Conservation (phyloP, 345 rosid genomes). For the Corchorus capsularis region DNA sequence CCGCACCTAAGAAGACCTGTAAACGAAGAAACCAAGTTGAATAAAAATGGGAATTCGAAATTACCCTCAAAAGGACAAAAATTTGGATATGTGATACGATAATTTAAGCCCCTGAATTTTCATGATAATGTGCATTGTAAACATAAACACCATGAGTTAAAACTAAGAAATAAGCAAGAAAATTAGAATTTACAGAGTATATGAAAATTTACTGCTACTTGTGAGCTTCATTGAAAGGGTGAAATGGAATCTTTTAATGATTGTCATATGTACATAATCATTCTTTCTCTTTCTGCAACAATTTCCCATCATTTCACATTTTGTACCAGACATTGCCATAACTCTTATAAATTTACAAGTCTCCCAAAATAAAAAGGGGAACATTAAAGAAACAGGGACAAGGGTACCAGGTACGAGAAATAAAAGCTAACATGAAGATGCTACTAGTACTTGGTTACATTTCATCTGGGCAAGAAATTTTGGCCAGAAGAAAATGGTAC, state of each 20-base stretch:
- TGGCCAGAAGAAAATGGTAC: neutral
- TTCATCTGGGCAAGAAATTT: neutral
- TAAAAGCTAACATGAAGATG: neutral
- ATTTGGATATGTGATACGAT: neutral
- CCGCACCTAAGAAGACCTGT: constrained; percentile 93
- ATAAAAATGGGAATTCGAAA: neutral
- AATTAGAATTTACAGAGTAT: neutral
- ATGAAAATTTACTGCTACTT: neutral
- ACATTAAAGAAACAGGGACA: neutral
- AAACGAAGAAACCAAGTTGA: neutral
- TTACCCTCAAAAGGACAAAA: too few relatives aligned
- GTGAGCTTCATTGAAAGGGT: neutral
- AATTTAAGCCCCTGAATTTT: too few relatives aligned
- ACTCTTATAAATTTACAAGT: neutral
- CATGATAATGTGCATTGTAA: neutral
- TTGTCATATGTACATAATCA: neutral
- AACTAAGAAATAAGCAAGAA: neutral
- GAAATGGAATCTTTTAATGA: neutral
- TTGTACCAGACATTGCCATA: neutral
- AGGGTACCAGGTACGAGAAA: neutral
- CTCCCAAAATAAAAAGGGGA: neutral
- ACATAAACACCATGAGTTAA: neutral
- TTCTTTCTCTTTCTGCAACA: neutral
- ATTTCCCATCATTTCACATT: neutral
- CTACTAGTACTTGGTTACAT: neutral